Conservation (phyloP, 768 basidiomycete genomes). For the Coprinellus aureogranulatus region DNA sequence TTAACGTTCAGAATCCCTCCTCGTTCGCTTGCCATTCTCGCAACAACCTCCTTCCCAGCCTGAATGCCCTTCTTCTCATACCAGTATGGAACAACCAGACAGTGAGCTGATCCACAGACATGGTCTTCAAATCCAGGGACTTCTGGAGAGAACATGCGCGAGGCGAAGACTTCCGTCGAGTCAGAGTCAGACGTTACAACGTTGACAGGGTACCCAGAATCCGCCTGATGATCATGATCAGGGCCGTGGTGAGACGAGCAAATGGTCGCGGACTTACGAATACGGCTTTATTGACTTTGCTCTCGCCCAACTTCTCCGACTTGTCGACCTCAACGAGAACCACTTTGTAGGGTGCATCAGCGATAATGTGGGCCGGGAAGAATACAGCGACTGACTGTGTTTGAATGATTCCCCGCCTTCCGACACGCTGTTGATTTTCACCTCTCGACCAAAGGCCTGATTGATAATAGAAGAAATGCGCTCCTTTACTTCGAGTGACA, state of each 20-base stretch:
- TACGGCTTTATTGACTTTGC: constrained; percentile 26
- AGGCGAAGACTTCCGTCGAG: constrained; percentile 39
- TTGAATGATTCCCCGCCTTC: background rate
- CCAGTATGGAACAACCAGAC: constrained; percentile 51
- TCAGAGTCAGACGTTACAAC: constrained; percentile 37
- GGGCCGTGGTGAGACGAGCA: background rate
- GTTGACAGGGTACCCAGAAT: constrained; percentile 34
- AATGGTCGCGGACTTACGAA: constrained; percentile 28
- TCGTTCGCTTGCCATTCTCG: constrained; percentile 50
- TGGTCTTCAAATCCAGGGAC: constrained; percentile 42
- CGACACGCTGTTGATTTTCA: constrained; percentile 35
- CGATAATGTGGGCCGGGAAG: background rate
- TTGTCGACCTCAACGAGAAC: constrained; percentile 43
- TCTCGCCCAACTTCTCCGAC: constrained; percentile 32
- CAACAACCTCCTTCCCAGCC: constrained; percentile 33
- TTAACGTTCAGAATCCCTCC: constrained; percentile 44
- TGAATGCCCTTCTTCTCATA: constrained; percentile 31
- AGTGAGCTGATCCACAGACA: constrained; percentile 56
- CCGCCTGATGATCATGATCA: constrained; percentile 20
- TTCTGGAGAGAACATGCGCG: constrained; percentile 49
- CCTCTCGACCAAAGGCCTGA: constrained; percentile 38
- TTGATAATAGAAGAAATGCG: constrained; percentile 28
- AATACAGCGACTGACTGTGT: background rate
- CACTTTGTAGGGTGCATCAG: constrained; percentile 19
- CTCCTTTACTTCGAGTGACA: constrained; percentile 28